A percentile compares a stretch with the other conserved stretches of the same genome.
Conservation (phyloP, 2,329 filamentous ascomycete species). For the Epichloe elymi region DNA sequence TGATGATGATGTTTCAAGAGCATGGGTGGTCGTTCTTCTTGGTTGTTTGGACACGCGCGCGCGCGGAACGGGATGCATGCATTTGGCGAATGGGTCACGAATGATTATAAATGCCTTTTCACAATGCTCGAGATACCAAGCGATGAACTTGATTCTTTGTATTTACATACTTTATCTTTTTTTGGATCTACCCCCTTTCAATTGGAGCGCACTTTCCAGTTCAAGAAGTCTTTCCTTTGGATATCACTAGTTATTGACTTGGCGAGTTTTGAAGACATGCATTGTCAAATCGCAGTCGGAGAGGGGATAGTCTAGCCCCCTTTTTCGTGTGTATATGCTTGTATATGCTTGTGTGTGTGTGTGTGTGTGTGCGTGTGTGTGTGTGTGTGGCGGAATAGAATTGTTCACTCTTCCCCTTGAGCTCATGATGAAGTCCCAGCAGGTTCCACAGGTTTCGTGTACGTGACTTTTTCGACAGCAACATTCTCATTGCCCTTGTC, state of each 20-base stretch:
- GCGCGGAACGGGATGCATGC: constrained; percentile 9
- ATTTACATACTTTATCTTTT: constrained; percentile 14
- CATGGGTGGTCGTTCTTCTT: not conserved
- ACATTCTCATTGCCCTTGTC: constrained; percentile 66
- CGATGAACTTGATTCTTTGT: constrained; percentile 18
- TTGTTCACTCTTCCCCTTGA: not conserved
- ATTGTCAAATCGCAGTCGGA: constrained; percentile 9
- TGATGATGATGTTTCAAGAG: constrained; percentile 2
- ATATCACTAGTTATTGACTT: constrained; percentile 6
- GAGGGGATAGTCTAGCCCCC: not conserved
- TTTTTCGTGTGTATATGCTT: not conserved
- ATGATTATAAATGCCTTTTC: constrained; percentile 11
- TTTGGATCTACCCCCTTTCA: constrained; percentile 9
- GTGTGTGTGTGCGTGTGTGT: not conserved
- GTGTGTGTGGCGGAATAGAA: not conserved
- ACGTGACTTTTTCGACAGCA: constrained; percentile 71
- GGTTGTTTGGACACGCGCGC: not conserved
- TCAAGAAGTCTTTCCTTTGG: constrained; percentile 9
- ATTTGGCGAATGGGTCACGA: constrained; percentile 13
- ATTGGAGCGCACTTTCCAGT: constrained; percentile 6
- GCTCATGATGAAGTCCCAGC: constrained; percentile 36
- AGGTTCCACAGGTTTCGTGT: constrained; percentile 60
- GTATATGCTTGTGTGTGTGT: not conserved
- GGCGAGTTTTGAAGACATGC: constrained; percentile 6
- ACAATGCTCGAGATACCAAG: constrained; percentile 24